These are phyloP conservation scores for Phytophthora nicotianae DNA, from an alignment of 352 stramenopile genomes.

Conservation along the genomic window DNA sequence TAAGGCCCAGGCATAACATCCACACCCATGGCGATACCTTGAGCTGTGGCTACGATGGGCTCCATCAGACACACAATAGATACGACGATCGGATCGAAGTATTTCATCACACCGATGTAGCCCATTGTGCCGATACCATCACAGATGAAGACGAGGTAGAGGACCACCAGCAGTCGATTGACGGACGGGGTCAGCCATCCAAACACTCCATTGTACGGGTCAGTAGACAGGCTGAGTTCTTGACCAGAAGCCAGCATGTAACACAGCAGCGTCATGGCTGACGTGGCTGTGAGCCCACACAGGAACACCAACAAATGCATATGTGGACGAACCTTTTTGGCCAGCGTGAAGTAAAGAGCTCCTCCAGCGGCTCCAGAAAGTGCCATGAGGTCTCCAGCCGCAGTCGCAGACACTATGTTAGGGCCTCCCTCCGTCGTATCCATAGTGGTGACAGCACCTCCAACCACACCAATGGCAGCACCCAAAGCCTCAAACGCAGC, in stretches of 20 bases:
- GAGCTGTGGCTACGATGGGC: conserved; percentile 80
- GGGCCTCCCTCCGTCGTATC: conserved; percentile 47
- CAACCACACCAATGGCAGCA: conserved; percentile 70
- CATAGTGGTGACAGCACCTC: conserved; percentile 72
- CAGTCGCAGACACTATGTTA: conserved; percentile 53
- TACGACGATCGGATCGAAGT: conserved; percentile 92
- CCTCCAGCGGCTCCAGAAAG: conserved; percentile 74
- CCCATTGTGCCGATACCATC: conserved; percentile 89
- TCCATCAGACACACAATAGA: conserved; percentile 89
- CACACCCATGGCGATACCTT: conserved; percentile 78
- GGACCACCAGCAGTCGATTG: conserved; percentile 67
- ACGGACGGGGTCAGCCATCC: conserved; percentile 74
- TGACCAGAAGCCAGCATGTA: conserved; percentile 67
- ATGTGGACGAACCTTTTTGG: conserved; percentile 74
- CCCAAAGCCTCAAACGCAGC: conserved; percentile 67
- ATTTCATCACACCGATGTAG: conserved; percentile 93
- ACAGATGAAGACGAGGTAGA: conserved; percentile 88
- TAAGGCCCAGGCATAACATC: conserved; percentile 69
- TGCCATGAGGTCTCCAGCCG: conserved; percentile 73
- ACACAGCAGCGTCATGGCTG: conserved; percentile 55
- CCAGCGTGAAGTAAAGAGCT: conserved; percentile 77
- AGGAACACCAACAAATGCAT: conserved; percentile 82
- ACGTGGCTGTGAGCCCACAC: conserved; percentile 58
- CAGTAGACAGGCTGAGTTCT: conserved; percentile 62
- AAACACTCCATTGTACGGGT: conserved; percentile 76